These are phyloP conservation scores for Ascosphaera apis DNA, from an alignment of 2,329 filamentous ascomycete genomes.

Conservation along the genomic window DNA sequence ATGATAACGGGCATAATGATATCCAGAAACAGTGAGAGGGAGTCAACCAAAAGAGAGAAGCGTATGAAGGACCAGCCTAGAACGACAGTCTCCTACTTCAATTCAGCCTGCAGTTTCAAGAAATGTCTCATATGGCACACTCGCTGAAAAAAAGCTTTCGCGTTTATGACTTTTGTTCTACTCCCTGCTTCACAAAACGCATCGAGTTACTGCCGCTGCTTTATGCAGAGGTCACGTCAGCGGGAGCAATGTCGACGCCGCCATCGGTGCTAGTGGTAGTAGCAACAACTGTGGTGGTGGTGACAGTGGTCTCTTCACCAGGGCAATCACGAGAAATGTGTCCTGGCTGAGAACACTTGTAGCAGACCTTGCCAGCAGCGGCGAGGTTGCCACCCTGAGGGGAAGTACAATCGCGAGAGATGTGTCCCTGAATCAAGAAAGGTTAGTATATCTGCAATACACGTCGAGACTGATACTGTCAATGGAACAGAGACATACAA, in stretches of 20 bases:
- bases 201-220: too few species aligned
- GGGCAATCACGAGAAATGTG: conserved; percentile 94
- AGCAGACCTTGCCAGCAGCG: conserved; percentile 95
- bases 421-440: conserved; percentile 38
- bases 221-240: conserved; percentile 7
- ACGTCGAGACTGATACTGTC: background rate
- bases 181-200: too few species aligned
- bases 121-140: too few species aligned
- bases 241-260: conserved; percentile 6
- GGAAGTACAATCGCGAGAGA: conserved; percentile 83
- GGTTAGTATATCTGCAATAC: background rate
- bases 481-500: conserved; percentile 25
- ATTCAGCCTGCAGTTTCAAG: too few species aligned
- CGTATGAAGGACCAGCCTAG: too few species aligned
- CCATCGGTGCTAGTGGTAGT: conserved; percentile 14
- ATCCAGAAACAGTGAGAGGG: too few species aligned
- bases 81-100: too few species aligned
- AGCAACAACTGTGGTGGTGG: conserved; percentile 12
- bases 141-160: too few species aligned
- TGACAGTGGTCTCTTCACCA: conserved; percentile 37
- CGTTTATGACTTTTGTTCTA: too few species aligned
- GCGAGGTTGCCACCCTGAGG: conserved; percentile 90
- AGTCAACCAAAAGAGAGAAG: too few species aligned
- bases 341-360: conserved; percentile 84
- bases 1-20: too few species aligned